These are phyloP conservation scores for Tolypocladium ovalisporum DNA, from an alignment of 2,329 filamentous ascomycete genomes.

Conservation along the genomic window DNA sequence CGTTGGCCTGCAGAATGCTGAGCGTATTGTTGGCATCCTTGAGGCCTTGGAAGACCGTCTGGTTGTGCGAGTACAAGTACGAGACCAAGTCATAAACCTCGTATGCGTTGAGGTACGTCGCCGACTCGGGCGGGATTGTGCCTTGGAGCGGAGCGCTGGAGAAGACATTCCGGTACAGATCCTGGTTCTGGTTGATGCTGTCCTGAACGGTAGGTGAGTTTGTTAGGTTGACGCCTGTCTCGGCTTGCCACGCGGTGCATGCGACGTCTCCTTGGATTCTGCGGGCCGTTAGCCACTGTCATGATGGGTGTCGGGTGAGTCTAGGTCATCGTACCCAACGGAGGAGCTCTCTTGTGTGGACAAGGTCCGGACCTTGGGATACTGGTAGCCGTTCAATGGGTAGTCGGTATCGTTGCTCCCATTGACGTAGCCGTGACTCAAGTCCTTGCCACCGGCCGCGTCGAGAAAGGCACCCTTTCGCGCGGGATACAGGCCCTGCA, in stretches of 20 bases:
- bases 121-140: conserved; percentile 19
- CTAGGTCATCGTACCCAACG: conserved; percentile 27
- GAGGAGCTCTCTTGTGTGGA: conserved; percentile 31
- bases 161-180: conserved; percentile 34
- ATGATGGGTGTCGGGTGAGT: neutral
- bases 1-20: conserved; percentile 48
- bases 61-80: conserved; percentile 43
- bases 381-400: conserved; percentile 70
- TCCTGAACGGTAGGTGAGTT: conserved; percentile 12
- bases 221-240: conserved; percentile 14
- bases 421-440: conserved; percentile 28
- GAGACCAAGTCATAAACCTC: conserved; percentile 43
- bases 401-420: conserved; percentile 41
- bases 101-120: conserved; percentile 38
- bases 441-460: conserved; percentile 18
- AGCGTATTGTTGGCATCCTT: conserved; percentile 16
- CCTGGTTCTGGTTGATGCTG: conserved; percentile 16
- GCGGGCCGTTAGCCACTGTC: neutral
- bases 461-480: conserved; percentile 26
- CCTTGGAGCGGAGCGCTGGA: conserved; percentile 22
- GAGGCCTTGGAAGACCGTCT: conserved; percentile 28
- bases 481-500: conserved; percentile 79
- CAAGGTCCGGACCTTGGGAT: conserved; percentile 55
- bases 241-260: conserved; percentile 26
- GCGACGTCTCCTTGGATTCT: conserved; percentile 27